phyloP scores from a whole-genome alignment of 805 yeast genomes.

The Saccharomycopsis sp. region DNA sequence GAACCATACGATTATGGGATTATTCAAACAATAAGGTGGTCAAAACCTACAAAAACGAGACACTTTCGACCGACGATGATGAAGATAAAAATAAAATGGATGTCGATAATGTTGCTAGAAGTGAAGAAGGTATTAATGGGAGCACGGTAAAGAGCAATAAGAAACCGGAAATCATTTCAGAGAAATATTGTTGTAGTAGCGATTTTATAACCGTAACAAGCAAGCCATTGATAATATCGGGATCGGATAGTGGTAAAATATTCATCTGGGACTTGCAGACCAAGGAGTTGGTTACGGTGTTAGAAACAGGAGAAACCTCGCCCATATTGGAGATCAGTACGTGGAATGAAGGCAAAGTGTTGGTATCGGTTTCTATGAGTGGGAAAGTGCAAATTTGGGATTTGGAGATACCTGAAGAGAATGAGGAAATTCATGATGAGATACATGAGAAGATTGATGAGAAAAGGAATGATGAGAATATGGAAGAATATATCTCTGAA shows the following conservation, averaged over 20 bases:
- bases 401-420: conserved; percentile 2
- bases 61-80: not conserved
- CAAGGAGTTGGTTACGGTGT: conserved; percentile 36
- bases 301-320: conserved; percentile 13
- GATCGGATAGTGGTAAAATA: conserved; percentile 49
- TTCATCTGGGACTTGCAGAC: conserved; percentile 64
- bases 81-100: not conserved
- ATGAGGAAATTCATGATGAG: too few relatives aligned
- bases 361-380: conserved; percentile 30
- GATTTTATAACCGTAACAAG: conserved; percentile 38
- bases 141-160: not conserved
- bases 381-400: conserved; percentile 24
- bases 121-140: not conserved
- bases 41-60: conserved; percentile 50
- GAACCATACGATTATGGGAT: conserved; percentile 76
- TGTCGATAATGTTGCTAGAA: not conserved
- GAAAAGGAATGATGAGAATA: too few relatives aligned
- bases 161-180: conserved; percentile 29
- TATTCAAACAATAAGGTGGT: conserved; percentile 75
- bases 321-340: conserved; percentile 40
- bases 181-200: conserved; percentile 47
- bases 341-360: conserved; percentile 31
- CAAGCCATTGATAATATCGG: conserved; percentile 46
- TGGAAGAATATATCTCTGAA: too few relatives aligned
- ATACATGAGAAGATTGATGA: not conserved